Evolutionary conservation across 2,329 filamentous ascomycete genomes (phyloP), one percentile per base, ranked within the genome.

Genomic region (Apiospora koreana): DNA sequence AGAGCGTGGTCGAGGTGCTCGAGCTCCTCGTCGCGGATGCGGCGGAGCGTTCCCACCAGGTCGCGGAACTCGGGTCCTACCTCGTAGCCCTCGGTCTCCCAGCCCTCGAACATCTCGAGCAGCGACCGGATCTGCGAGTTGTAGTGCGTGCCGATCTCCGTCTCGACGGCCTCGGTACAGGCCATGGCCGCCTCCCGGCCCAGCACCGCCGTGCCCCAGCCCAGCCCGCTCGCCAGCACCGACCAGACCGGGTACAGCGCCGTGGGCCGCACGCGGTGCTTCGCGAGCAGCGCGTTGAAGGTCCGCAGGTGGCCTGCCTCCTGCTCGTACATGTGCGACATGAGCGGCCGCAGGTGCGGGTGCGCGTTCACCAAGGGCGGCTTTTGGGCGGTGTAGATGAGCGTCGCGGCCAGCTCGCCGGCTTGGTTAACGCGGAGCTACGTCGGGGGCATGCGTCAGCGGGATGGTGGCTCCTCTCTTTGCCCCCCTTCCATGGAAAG

Each of bases 241-340:
- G 92, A 89, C 96, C 96, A 99, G 2, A 98, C 73, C 0, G 96
- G 96, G 78, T 97, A 97, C 84, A 99, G 92, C 16, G 92, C 93
- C 0, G 96, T 98, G 0, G 96, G 96, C 0, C 96, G 93, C 68
- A 99, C 91, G 70, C 94, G 94, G 81, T 98, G 96, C 77, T 91
- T 92, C 23, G 93, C 90, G 5, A 98, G 85, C 35, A 98, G 87
- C 3, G 85, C 77, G 81, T 97, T 97, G 87, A 98, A 99, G 45
- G 91, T 96, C 4, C 84, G 82, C 75, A 98, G 91, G 81, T 99
- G 96, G 10, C 90, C 92, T 16, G 89, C 94, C 85, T 99, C 96
- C 81, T 99, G 96, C 77, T 96, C 94, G 85, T 97, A 95, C 96
- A 99, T 99, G 86, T 98, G 96, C 76, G 91, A 89, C 94, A 99